Evolutionary conservation across 2,329 filamentous ascomycete genomes (phyloP), one percentile per base, ranked within the genome.

Genomic region (Stylonectria norvegica): DNA sequence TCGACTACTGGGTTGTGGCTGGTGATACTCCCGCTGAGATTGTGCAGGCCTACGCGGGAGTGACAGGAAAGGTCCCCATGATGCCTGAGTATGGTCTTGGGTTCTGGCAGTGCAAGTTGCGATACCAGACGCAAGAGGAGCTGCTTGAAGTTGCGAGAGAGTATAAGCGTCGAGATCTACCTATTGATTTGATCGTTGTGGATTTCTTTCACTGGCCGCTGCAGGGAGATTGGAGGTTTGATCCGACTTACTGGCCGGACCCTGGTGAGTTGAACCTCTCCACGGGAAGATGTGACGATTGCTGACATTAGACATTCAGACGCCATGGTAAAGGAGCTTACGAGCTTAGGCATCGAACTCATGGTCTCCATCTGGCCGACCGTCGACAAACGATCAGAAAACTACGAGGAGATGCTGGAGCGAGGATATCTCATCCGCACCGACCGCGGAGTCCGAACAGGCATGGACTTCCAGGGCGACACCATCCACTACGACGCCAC

Each of bases 361-460:
- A 85, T 85, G 79, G 78, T 85, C 1, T 83, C 79, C 0, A 75
- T 85, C 49, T 85, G 82, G 81, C 81, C 81, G 0, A 84, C 79
- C 0, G 79, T 85, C 1, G 78, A 84, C 38, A 70, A 67, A 10
- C 54, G 59, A 2, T 79, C 74, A 0, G 75, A 79, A 29, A 83
- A 83, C 55, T 84, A 75, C 52, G 50, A 68, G 1, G 73, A 83
- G 47, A 83, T 85, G 78, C 61, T 81, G 0, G 75, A 79, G 40
- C 68, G 70, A 8, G 81, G 81, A 0, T 68, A 75, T 4, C 69
- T 85, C 2, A 79, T 85, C 44, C 73, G 78, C 0, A 69, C 68
- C 9, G 81, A 85, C 44, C 70, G 79, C 5, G 81, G 81, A 2
- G 63, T 79, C 16, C 69, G 78, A 0, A 71, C 72, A 1, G 72